Evolutionary conservation across 2,329 filamentous ascomycete genomes (phyloP).

Genomic region (Leptographium lundbergii): DNA sequence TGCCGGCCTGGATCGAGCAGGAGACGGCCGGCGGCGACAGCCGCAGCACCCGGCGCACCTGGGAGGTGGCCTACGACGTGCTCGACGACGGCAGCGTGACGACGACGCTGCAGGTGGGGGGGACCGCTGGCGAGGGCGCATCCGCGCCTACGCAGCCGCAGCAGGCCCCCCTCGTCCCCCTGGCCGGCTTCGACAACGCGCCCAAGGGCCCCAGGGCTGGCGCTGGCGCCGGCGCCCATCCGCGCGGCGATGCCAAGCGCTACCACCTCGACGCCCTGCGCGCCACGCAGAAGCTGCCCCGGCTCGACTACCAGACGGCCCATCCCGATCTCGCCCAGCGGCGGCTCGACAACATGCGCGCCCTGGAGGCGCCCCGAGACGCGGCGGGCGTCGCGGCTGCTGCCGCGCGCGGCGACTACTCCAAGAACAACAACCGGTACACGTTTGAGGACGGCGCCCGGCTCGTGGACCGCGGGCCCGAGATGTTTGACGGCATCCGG

Average conservation of each 20-base stretch:
- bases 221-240: neutral
- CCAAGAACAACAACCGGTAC: conserved; percentile 52
- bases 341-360: conserved; percentile 45
- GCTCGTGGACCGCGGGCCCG: conserved; percentile 61
- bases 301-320: conserved; percentile 43
- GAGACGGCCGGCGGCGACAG: conserved; percentile 39
- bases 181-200: conserved; percentile 20
- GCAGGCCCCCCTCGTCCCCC: too few relatives aligned
- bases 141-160: conserved; percentile 9
- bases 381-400: neutral
- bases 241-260: neutral
- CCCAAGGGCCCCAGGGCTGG: conserved; percentile 18
- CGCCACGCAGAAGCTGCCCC: conserved; percentile 28
- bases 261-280: conserved; percentile 5
- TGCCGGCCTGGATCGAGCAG: conserved; percentile 59
- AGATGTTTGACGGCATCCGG: conserved; percentile 53
- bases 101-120: conserved; percentile 41
- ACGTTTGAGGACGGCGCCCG: conserved; percentile 55
- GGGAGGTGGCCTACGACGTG: conserved; percentile 61
- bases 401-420: conserved; percentile 12
- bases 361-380: conserved; percentile 9
- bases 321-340: conserved; percentile 48
- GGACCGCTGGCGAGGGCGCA: conserved; percentile 13
- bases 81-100: conserved; percentile 38
- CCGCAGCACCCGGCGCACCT: conserved; percentile 31